Evolutionary conservation across 2,329 filamentous ascomycete species (phyloP).

Genomic region (Proliferodiscus dingleyae): DNA sequence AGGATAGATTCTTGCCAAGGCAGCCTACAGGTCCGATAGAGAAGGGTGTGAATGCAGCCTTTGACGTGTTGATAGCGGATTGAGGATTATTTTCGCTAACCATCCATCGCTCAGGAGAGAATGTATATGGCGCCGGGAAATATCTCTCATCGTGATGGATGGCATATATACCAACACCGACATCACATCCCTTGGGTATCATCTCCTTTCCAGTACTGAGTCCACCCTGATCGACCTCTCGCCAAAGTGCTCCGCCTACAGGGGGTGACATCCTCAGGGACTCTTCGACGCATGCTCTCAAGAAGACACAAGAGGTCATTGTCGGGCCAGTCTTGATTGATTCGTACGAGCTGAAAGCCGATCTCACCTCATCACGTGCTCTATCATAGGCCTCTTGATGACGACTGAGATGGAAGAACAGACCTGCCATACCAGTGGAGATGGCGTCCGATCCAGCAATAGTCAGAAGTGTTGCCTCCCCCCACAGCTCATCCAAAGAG

Average conservation of each 20-base stretch:
- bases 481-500: background rate
- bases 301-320: conserved; percentile 31
- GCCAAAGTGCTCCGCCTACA: conserved; percentile 7
- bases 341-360: background rate
- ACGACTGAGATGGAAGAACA: conserved; percentile 35
- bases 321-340: conserved; percentile 2
- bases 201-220: conserved; percentile 16
- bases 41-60: conserved; percentile 69
- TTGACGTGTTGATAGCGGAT: conserved; percentile 57
- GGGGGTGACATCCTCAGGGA: conserved; percentile 19
- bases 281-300: conserved; percentile 8
- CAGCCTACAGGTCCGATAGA: conserved; percentile 63
- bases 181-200: conserved; percentile 36
- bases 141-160: conserved; percentile 40
- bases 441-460: conserved; percentile 1
- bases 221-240: conserved; percentile 10
- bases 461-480: background rate
- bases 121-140: conserved; percentile 59
- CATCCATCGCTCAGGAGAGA: conserved; percentile 69
- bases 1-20: conserved; percentile 74
- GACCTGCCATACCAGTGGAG: conserved; percentile 31
- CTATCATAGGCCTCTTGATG: conserved; percentile 27
- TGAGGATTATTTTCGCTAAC: conserved; percentile 9
- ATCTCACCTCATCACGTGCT: conserved; percentile 17
- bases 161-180: conserved; percentile 39